Conservation (phyloP, 805 yeast species). For the Isabelozyma pseudorhagii region DNA sequence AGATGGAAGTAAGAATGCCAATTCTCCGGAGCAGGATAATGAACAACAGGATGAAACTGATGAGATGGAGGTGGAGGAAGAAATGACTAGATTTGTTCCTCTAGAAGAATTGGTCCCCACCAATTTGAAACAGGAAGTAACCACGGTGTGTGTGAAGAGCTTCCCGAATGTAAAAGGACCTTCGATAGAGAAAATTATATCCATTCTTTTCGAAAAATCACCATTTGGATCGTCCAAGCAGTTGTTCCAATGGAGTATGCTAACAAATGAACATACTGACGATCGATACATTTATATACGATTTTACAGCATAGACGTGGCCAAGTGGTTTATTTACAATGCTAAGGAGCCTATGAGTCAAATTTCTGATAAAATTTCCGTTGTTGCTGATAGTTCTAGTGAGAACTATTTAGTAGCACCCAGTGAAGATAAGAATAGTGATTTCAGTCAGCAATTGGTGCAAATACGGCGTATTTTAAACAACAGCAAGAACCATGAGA, state of each 20-base stretch:
- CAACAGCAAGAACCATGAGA: slow-evolving; percentile 19
- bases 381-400: slow-evolving; percentile 6
- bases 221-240: slow-evolving; percentile 1
- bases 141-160: slow-evolving; percentile 27
- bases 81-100: slow-evolving; percentile 16
- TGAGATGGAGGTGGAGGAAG: slow-evolving; percentile 12
- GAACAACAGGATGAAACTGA: slow-evolving; percentile 1
- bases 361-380: neutral
- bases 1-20: neutral
- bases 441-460: slow-evolving; percentile 1
- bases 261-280: slow-evolving; percentile 31
- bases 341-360: neutral
- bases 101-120: slow-evolving; percentile 27
- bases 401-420: slow-evolving; percentile 1
- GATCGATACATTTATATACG: slow-evolving; percentile 29
- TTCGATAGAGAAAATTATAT: slow-evolving; percentile 31
- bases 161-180: slow-evolving; percentile 28
- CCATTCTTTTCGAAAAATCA: slow-evolving; percentile 10
- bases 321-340: slow-evolving; percentile 11
- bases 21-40: neutral
- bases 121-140: slow-evolving; percentile 33
- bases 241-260: slow-evolving; percentile 31
- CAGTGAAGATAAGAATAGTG: neutral
- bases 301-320: slow-evolving; percentile 13
- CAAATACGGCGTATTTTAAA: slow-evolving; percentile 8